A percentile compares a stretch with the other conserved stretches of the same genome.
Conservation (phyloP, 768 basidiomycete genomes). For the Mycena rebaudengoi region DNA sequence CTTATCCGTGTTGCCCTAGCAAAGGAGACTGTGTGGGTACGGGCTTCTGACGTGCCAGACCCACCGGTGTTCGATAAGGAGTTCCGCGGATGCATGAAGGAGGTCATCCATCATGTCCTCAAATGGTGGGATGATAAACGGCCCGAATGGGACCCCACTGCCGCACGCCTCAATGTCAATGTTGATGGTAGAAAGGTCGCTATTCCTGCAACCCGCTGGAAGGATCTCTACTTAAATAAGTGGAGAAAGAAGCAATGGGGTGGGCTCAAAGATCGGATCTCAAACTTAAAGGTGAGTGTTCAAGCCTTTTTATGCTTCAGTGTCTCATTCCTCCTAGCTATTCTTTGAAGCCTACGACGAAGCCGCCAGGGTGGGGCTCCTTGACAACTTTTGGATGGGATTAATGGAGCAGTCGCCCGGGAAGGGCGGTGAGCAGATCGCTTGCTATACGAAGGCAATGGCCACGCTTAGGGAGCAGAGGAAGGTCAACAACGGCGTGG, state of each 20-base stretch:
- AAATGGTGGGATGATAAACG: background rate
- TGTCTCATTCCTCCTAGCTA: too few relatives aligned
- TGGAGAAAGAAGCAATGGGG: background rate
- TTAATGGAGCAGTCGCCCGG: too few relatives aligned
- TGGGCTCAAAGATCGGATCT: background rate
- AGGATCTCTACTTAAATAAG: background rate
- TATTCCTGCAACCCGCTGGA: background rate
- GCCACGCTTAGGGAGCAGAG: too few relatives aligned
- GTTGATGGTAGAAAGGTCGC: background rate
- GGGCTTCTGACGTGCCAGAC: background rate
- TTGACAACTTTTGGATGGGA: too few relatives aligned
- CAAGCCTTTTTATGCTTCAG: background rate
- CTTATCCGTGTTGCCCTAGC: too few relatives aligned
- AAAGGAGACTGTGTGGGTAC: too few relatives aligned
- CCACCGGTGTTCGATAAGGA: background rate
- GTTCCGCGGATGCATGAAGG: background rate
- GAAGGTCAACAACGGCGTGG: too few relatives aligned
- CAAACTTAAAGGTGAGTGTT: background rate
- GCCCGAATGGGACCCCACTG: background rate
- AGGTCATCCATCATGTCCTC: background rate
- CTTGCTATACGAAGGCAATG: too few relatives aligned
- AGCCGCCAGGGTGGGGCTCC: too few relatives aligned
- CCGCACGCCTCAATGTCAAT: background rate
- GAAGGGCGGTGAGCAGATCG: too few relatives aligned
- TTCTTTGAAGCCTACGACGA: too few relatives aligned